phyloP scores from a whole-genome alignment of 2,329 filamentous ascomycete species.

The Paracoccidioides lutzii region DNA sequence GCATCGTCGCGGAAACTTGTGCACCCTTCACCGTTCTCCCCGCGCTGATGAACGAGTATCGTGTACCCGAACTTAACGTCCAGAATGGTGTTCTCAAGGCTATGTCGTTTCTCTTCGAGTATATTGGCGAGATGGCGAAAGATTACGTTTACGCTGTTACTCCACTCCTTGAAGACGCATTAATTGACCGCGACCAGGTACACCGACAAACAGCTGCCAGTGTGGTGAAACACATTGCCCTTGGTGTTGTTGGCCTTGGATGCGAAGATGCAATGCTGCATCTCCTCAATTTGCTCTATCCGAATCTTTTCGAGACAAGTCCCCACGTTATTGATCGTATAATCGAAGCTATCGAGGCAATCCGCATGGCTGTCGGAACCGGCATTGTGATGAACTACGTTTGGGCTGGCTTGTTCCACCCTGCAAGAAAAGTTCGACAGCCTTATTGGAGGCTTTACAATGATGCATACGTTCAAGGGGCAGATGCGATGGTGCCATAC shows the following conservation, averaged over 20 bases:
- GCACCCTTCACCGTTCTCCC: constrained; percentile 98
- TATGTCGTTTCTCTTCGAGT: constrained; percentile 93
- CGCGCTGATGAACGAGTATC: constrained; percentile 97
- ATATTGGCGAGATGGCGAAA: constrained; percentile 99
- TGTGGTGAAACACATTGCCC: constrained; percentile 93
- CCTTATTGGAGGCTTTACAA: constrained; percentile 98
- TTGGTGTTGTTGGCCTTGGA: constrained; percentile 92
- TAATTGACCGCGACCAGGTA: constrained; percentile 96
- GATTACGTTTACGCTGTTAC: constrained; percentile 99
- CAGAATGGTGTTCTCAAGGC: constrained; percentile 98
- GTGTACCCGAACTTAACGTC: constrained; percentile 94
- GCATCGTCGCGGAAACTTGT: constrained; percentile 96
- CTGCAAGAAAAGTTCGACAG: constrained; percentile 80
- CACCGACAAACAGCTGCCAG: constrained; percentile 92
- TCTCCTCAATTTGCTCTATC: constrained; percentile 87
- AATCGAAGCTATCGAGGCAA: constrained; percentile 91
- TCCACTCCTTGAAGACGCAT: constrained; percentile 84
- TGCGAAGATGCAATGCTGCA: constrained; percentile 99
- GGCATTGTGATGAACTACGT: constrained; percentile 95
- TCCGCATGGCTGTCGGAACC: constrained; percentile 83
- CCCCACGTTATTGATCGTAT: constrained; percentile 98
- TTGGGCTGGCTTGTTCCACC: constrained; percentile 95
- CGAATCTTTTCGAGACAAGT: constrained; percentile 94
- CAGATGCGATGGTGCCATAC: constrained; percentile 91
- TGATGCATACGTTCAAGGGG: constrained; percentile 85